Conservation (phyloP, 1,139 yeast species). For the Zhuliangozyma parablackwelliae region DNA sequence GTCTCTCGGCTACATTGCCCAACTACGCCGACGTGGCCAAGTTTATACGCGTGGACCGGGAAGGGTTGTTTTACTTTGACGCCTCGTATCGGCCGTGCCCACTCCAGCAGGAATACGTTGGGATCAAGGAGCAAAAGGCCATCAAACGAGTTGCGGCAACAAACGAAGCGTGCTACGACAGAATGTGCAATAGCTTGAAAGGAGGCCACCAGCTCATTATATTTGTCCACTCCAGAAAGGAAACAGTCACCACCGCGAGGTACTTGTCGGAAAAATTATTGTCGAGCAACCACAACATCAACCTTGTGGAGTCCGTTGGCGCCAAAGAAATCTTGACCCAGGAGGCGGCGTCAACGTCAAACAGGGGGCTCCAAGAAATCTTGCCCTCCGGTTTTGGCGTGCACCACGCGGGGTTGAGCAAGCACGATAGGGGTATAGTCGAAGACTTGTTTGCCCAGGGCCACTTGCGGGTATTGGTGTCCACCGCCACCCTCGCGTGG, state of each 20-base stretch:
- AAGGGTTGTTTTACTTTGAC: constrained; percentile 75
- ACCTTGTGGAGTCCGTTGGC: constrained; percentile 52
- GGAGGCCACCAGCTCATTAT: constrained; percentile 71
- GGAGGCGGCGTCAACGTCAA: constrained; percentile 57
- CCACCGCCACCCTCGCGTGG: constrained; percentile 97
- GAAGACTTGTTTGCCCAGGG: constrained; percentile 92
- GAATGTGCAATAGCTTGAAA: constrained; percentile 59
- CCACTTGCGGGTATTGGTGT: constrained; percentile 72
- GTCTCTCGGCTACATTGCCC: constrained; percentile 91
- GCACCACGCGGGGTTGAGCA: constrained; percentile 89
- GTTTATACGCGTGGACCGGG: constrained; percentile 65
- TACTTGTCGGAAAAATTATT: constrained; percentile 61
- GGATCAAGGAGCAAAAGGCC: constrained; percentile 81
- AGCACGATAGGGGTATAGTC: constrained; percentile 68
- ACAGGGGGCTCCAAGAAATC: constrained; percentile 54
- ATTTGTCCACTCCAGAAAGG: constrained; percentile 93
- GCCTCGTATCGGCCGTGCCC: constrained; percentile 90
- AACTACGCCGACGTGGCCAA: constrained; percentile 84
- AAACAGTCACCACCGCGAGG: constrained; percentile 79
- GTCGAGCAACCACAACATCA: constrained; percentile 47
- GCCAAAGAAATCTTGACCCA: constrained; percentile 57
- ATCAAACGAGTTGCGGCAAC: constrained; percentile 74
- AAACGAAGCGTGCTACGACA: constrained; percentile 90
- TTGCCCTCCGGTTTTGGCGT: constrained; percentile 77
- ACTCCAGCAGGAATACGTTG: constrained; percentile 79